Conservation (phyloP, 768 basidiomycete species). For the Boletus reticuloceps region DNA sequence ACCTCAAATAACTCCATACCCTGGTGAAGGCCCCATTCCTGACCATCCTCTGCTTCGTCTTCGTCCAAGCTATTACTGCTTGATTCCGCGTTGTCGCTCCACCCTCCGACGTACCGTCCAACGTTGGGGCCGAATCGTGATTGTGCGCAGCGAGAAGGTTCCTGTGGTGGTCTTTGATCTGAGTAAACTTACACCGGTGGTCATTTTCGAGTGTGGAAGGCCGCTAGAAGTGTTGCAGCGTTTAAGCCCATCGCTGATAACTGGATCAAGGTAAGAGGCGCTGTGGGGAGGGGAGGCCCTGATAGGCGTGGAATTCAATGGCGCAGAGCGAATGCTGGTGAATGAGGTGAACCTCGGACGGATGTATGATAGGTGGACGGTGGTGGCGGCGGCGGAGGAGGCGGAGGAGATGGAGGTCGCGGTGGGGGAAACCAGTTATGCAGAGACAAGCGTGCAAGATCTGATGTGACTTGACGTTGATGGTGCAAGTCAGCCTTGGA, state of each 20-base stretch:
- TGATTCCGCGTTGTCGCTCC: constrained; percentile 56
- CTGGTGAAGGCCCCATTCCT: constrained; percentile 75
- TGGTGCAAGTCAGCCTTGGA: constrained; percentile 81
- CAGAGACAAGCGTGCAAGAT: constrained; percentile 78
- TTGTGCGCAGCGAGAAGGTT: constrained; percentile 43
- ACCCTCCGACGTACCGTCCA: constrained; percentile 47
- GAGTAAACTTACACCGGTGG: constrained; percentile 33
- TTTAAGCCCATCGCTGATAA: constrained; percentile 49
- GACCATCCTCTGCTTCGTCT: constrained; percentile 52
- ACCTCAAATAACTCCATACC: constrained; percentile 90
- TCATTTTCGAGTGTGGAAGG: constrained; percentile 50
- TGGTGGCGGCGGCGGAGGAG: constrained; percentile 51
- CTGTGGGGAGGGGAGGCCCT: constrained; percentile 53
- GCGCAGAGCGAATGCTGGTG: constrained; percentile 61
- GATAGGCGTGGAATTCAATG: constrained; percentile 42
- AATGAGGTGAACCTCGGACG: constrained; percentile 36
- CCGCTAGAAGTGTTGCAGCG: constrained; percentile 50
- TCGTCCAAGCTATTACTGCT: constrained; percentile 68
- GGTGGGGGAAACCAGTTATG: constrained; percentile 89
- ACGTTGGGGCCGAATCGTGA: constrained; percentile 60
- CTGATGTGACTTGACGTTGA: constrained; percentile 74
- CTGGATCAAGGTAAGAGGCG: constrained; percentile 63
- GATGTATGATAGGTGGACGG: constrained; percentile 39
- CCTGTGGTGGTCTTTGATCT: constrained; percentile 30
- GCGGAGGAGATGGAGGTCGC: constrained; percentile 58